Evolutionary conservation across 768 basidiomycete species (phyloP), one percentile per base, ranked within the genome.

Genomic region (Trametes gibbosa): DNA sequence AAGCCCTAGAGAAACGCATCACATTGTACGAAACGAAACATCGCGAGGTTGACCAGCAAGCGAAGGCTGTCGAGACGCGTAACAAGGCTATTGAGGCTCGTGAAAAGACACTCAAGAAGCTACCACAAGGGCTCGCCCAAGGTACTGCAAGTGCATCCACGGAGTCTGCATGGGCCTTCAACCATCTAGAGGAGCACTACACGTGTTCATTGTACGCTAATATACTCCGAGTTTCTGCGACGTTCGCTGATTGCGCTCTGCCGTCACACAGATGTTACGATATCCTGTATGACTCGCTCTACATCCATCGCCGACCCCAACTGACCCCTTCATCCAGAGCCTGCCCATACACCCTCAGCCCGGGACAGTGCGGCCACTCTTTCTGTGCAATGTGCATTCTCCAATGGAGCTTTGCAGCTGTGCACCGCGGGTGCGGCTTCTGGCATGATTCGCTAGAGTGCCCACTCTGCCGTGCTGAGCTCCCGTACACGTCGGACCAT

Each of bases 381-480:
- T 89, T 85, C 66, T 88, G 85, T 67, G 81, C 83, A 29, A 72
- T 83, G 48, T 87, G 85, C 71, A 84, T 86, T 60, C 70, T 88
- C 29, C 82, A 82, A 66, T 86, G 85, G 83, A 83, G 83, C 72
- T 87, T 87, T 74, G 84, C 85, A 65, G 81, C 82, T 48, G 72
- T 87, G 27, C 86, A 88, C 70, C 75, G 74, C 47, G 75, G 74
- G 0, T 88, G 87, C 66, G 85, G 85, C 27, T 74, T 75, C 32
- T 89, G 87, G 87, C 87, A 87, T 61, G 82, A 85, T 65, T 68
- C 79, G 13, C 83, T 87, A 42, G 82, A 84, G 63, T 88, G 85
- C 69, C 87, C 86, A 35, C 77, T 87, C 58, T 88, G 86, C 70
- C 84, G 84, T 65, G 79, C 77, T 55, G 57, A 76, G 40, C 73